Conservation (phyloP, 2,329 filamentous ascomycete genomes). For the Cryphonectria nitschkei region DNA sequence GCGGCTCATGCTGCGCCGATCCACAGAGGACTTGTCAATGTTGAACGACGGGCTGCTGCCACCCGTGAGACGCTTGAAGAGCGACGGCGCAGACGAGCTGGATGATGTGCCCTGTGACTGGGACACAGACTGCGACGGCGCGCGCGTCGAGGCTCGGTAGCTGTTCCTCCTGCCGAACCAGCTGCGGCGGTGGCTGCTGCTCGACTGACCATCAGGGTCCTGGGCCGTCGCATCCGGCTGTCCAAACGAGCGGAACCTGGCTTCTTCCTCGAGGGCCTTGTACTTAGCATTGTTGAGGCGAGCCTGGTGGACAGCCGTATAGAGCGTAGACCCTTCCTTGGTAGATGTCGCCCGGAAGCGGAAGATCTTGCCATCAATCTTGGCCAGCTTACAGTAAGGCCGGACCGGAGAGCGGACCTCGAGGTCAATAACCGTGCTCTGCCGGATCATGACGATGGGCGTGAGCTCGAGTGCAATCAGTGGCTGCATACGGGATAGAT, state of each 20-base stretch:
- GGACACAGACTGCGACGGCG: constrained; percentile 65
- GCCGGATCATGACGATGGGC: constrained; percentile 84
- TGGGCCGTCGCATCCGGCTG: constrained; percentile 55
- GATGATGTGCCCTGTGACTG: constrained; percentile 72
- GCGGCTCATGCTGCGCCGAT: constrained; percentile 43
- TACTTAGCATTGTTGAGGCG: constrained; percentile 93
- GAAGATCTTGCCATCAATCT: constrained; percentile 71
- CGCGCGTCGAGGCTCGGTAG: constrained; percentile 64
- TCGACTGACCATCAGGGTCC: constrained; percentile 48
- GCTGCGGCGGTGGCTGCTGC: constrained; percentile 52
- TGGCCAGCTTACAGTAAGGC: constrained; percentile 68
- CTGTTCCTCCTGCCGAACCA: constrained; percentile 69
- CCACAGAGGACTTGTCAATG: constrained; percentile 77
- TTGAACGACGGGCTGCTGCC: constrained; percentile 76
- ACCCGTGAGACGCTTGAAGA: constrained; percentile 76
- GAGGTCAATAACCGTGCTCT: constrained; percentile 90
- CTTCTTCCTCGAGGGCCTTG: constrained; percentile 68
- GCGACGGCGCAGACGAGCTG: constrained; percentile 69
- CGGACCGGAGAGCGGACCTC: constrained; percentile 89
- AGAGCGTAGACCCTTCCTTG: constrained; percentile 80
- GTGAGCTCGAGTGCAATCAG: constrained; percentile 81
- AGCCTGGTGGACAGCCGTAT: constrained; percentile 83
- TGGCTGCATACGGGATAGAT: constrained; percentile 44
- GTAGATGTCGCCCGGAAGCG: constrained; percentile 83
- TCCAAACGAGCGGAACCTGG: constrained; percentile 72